Evolutionary conservation across 2,329 filamentous ascomycete species (phyloP), one percentile per base, ranked within the genome.

Genomic region (Fusarium sp.): DNA sequence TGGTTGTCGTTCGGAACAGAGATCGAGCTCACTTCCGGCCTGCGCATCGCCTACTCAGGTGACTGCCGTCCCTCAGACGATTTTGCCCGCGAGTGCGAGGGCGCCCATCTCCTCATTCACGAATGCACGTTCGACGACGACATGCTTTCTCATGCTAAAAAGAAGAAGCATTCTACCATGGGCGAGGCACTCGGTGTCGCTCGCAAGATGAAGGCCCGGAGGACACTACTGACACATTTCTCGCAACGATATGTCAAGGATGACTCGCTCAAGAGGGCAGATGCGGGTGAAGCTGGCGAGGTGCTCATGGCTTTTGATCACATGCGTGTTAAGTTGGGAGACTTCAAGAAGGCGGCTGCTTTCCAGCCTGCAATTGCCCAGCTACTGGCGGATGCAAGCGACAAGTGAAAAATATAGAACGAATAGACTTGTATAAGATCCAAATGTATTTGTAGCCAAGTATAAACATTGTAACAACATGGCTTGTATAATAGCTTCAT

Each of bases 61-160:
- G 96, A 99, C 82, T 98, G 95, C 78, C 88, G 96, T 8, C 96
- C 96, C 0, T 93, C 89, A 6, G 74, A 81, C 4, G 76, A 81
- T 0, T 98, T 99, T 76, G 88, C 89, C 0, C 72, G 79, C 14
- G 91, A 95, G 51, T 97, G 93, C 45, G 82, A 83, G 45, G 90
- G 90, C 66, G 90, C 92, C 3, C 97, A 95, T 15, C 86, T 99
- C 8, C 88, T 98, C 7, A 89, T 99, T 58, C 96, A 99, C 82
- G 96, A 99, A 85, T 95, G 94, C 66, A 99, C 96, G 0, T 98
- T 99, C 76, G 93, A 96, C 72, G 93, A 97, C 76, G 93, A 96
- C 74, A 87, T 97, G 72, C 74, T 80, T 39, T 88, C 86, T 17
- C 95, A 98, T 74, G 96, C 96, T 6, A 77, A 86, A 28, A 92